Conservation (phyloP, 768 basidiomycete species). For the Crepidotus variabilis region DNA sequence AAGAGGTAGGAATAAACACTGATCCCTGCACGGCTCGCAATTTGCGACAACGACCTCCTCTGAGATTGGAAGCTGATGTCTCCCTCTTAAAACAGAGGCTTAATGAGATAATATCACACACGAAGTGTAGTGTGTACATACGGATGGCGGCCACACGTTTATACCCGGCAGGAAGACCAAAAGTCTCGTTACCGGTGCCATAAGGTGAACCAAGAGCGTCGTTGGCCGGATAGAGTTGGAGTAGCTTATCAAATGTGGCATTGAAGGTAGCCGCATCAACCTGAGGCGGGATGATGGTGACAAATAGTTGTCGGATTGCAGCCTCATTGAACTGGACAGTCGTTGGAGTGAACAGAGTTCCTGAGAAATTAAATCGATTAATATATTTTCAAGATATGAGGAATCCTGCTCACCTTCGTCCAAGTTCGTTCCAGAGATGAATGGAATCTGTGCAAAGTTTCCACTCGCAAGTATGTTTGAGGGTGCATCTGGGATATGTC, state of each 20-base stretch:
- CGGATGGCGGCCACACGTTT: too few species aligned
- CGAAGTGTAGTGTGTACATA: too few species aligned
- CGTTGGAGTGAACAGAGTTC: neutral
- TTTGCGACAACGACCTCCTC: constrained; percentile 36
- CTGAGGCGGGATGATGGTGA: constrained; percentile 25
- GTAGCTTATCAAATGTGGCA: constrained; percentile 19
- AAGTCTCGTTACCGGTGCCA: constrained; percentile 40
- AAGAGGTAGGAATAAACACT: constrained; percentile 40
- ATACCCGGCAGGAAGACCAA: constrained; percentile 25
- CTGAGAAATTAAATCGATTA: neutral
- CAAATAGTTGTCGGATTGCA: neutral
- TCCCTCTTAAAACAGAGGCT: constrained; percentile 18
- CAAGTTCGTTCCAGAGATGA: constrained; percentile 39
- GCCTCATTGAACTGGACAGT: neutral
- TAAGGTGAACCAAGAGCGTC: constrained; percentile 43
- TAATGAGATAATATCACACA: neutral
- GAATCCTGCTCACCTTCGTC: constrained; percentile 33
- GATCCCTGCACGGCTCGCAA: constrained; percentile 32
- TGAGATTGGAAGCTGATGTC: constrained; percentile 37
- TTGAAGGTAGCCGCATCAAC: constrained; percentile 16
- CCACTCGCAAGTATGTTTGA: constrained; percentile 27
- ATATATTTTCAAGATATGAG: neutral
- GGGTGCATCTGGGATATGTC: constrained; percentile 35
- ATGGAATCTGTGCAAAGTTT: constrained; percentile 33
- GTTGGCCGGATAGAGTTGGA: constrained; percentile 37